Evolutionary conservation across 225 moss, liverwort and hornwort genomes (phyloP), one percentile per base, ranked within the genome.

Genomic region (Polytrichum commune): DNA sequence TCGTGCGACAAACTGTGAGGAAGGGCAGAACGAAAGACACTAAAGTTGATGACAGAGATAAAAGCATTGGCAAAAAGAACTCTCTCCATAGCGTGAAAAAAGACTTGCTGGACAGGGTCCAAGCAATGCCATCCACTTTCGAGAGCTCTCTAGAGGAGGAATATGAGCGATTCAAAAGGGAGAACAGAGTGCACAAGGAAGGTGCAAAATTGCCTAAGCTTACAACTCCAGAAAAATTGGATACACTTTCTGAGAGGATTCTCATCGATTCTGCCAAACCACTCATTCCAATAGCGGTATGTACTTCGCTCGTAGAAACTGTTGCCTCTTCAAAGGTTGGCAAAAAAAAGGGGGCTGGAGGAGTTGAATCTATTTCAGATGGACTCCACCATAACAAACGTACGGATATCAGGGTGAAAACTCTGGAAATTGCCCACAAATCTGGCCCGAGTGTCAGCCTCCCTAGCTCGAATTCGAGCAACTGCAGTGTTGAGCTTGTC

Each of bases 61-160:
- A 46, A 54, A 67, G 19, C 60, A 54, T 46, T 25, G 65, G 61
- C 60, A 25, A 53, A 66, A 66, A 29, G 7, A 53, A 61, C 9
- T 13, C 60, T 29, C 35, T 35, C 65, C 29, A 3, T 16, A 13
- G 66, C 24, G 23, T 26, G 10, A 65, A 46, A 35, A 4, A 53
- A 60, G 53, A 70, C 22, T 71, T 24, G 28, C 58, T n/a, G 35
- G 19, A 60, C 18, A 18, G 7, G 26, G 46, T 28, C 53, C 46
- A 38, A 65, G 65, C 57, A 16, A 65, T 65, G 54, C 57, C 64
- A 38, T 10, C 65, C 60, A 64, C 35, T 30, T 55, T 60, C 20
- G 58, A 22, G 28, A 71, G 58, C 58, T 76, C 76, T 60, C 65
- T 66, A 58, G 71, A 72, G 60, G 27, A 77, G 60, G 77, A 67